Percentiles rank a stretch among this genome's conserved stretches.
phyloP scores from a whole-genome alignment of 441 rosid genomes.

The Corymbia calophylla region DNA sequence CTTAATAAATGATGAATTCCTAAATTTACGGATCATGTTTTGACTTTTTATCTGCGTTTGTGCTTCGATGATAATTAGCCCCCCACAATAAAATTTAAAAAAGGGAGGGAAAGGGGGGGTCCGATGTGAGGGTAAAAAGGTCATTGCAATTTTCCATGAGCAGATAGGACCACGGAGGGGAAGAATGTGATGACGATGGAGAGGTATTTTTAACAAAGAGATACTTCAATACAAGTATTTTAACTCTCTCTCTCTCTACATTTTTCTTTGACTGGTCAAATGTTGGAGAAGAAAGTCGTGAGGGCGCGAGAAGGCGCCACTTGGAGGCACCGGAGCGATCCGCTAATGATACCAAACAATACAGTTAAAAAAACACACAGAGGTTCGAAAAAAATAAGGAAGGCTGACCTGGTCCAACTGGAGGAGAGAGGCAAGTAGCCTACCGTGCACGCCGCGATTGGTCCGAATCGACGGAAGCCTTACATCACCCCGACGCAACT shows the following conservation, averaged over 20 bases:
- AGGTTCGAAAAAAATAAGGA: not conserved
- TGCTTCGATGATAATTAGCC: not conserved
- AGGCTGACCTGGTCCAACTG: constrained; percentile 3
- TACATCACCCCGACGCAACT: not conserved
- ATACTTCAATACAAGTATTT: not conserved
- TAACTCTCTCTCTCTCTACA: not conserved
- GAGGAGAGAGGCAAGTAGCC: not conserved
- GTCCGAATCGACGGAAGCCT: not conserved
- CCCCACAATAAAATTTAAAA: accelerated
- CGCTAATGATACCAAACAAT: constrained; percentile 17
- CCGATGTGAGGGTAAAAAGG: not conserved
- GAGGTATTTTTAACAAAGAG: not conserved
- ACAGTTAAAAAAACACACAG: constrained; percentile 2
- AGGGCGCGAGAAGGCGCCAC: constrained; percentile 22
- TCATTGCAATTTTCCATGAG: not conserved
- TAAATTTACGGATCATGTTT: not conserved
- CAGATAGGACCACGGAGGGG: not conserved
- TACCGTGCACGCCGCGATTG: constrained; percentile 19
- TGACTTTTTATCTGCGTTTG: not conserved
- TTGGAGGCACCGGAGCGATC: constrained; percentile 31
- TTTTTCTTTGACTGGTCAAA: constrained; percentile 17
- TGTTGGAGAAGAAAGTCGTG: not conserved
- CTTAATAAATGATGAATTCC: not conserved
- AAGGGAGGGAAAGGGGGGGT: not conserved
- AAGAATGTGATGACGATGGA: not conserved